Evolutionary conservation across 169 alveolate genomes (phyloP).

Genomic region (Plasmodium gallinaceum): DNA sequence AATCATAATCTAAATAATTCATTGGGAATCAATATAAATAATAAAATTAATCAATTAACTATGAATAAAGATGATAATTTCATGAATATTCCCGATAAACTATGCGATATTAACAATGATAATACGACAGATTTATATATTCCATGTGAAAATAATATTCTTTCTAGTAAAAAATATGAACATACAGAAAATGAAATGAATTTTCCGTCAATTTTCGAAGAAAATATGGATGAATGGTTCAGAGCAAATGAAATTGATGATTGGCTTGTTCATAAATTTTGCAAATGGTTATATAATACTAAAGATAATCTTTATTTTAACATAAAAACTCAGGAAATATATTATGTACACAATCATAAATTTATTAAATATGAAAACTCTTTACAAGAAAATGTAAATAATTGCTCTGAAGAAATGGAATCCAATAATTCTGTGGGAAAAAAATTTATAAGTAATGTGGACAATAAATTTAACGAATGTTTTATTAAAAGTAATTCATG

Average conservation of each 20-base stretch:
- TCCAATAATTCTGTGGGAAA: not conserved
- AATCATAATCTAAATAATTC: no score
- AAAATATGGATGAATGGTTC: constrained; percentile 42
- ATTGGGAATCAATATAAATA: no score
- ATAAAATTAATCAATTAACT: not conserved
- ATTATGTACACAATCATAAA: constrained; percentile 20
- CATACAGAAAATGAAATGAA: constrained; percentile 12
- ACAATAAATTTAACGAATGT: not conserved
- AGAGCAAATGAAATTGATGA: constrained; percentile 71
- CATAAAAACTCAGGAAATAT: constrained; percentile 61
- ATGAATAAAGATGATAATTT: not conserved
- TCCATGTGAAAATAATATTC: not conserved
- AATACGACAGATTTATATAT: not conserved
- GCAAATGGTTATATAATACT: constrained; percentile 82
- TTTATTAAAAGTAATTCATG: not conserved
- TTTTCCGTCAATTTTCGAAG: constrained; percentile 37
- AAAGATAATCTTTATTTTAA: constrained; percentile 82
- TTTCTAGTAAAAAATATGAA: not conserved
- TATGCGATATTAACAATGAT: not conserved
- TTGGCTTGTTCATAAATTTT: constrained; percentile 82
- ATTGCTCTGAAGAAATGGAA: not conserved
- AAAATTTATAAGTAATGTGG: not conserved
- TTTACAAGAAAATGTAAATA: constrained; percentile 8
- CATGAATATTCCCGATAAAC: not conserved
- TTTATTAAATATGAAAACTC: constrained; percentile 31